Conservation (phyloP, 352 stramenopile genomes). For the Phytophthora rubi region DNA sequence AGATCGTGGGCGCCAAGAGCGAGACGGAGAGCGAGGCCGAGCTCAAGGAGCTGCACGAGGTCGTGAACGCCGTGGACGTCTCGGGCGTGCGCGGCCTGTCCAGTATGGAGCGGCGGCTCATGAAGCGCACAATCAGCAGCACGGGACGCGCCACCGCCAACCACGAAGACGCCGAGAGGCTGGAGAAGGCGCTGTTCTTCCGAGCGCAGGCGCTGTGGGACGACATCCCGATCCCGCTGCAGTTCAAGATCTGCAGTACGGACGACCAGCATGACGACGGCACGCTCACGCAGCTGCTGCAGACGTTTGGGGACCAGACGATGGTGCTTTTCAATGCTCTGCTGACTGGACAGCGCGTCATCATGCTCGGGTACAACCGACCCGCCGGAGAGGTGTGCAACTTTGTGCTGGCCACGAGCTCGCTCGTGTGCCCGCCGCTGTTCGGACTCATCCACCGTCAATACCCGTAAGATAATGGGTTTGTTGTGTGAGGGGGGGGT, state of each 20-base stretch:
- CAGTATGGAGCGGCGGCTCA: conserved; percentile 73
- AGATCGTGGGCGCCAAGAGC: conserved; percentile 60
- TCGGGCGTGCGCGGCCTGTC: conserved; percentile 67
- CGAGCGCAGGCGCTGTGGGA: conserved; percentile 62
- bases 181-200: conserved; percentile 70
- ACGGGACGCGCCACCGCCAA: conserved; percentile 42
- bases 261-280: conserved; percentile 87
- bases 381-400: conserved; percentile 86
- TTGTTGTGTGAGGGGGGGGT: neutral
- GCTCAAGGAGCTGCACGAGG: conserved; percentile 65
- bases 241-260: conserved; percentile 85
- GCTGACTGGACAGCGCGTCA: conserved; percentile 76
- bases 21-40: conserved; percentile 51
- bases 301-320: conserved; percentile 84
- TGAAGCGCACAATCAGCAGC: conserved; percentile 78
- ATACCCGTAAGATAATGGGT: conserved; percentile 51
- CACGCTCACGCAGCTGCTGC: conserved; percentile 67
- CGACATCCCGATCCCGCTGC: conserved; percentile 67
- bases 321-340: conserved; percentile 90
- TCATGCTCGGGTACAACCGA: conserved; percentile 87
- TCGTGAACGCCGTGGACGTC: conserved; percentile 79
- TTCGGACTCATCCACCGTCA: conserved; percentile 82
- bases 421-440: conserved; percentile 82
- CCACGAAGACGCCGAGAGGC: conserved; percentile 47
- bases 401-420: conserved; percentile 85